Percentiles rank a stretch among this genome's conserved stretches.
These are phyloP conservation scores for Starmerella gropengiesseri DNA, from an alignment of 805 yeast genomes.

Conservation along the genomic window DNA sequence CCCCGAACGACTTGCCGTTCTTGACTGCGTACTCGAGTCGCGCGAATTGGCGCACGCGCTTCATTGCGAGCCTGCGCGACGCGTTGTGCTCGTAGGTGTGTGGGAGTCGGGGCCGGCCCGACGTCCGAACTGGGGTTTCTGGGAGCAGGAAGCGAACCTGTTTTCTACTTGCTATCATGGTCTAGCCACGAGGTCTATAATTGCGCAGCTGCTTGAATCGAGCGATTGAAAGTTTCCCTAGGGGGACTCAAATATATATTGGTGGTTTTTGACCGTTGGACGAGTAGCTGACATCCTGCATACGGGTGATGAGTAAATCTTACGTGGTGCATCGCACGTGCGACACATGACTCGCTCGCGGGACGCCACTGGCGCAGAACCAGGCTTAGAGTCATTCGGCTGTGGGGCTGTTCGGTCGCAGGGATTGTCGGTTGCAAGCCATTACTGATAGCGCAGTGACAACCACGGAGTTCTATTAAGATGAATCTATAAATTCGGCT, in stretches of 20 bases:
- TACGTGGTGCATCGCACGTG: not conserved
- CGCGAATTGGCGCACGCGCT: conserved; percentile 2
- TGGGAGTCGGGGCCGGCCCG: not conserved
- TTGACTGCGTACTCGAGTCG: not conserved
- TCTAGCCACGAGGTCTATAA: too few species aligned
- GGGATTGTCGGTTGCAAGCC: too few species aligned
- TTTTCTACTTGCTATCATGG: not conserved
- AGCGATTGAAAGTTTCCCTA: not conserved
- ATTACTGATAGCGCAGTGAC: too few species aligned
- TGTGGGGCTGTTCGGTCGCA: too few species aligned
- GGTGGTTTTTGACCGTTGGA: not conserved
- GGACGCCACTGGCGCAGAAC: too few species aligned
- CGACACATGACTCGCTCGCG: too few species aligned
- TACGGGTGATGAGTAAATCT: not conserved
- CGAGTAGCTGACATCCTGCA: not conserved
- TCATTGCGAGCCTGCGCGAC: not conserved
- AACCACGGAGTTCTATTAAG: too few species aligned
- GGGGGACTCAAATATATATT: not conserved
- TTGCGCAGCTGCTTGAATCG: not conserved
- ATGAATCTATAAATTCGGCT: too few species aligned
- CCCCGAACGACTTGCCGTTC: not conserved
- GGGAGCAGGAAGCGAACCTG: conserved; percentile 2
- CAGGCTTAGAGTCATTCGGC: too few species aligned
- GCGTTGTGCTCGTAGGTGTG: conserved; percentile 5
- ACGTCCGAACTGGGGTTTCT: not conserved